Evolutionary conservation across 148 eudicot genomes (phyloP), one percentile per base, ranked within the genome.

Genomic region (Rhododendron kiyosumense): DNA sequence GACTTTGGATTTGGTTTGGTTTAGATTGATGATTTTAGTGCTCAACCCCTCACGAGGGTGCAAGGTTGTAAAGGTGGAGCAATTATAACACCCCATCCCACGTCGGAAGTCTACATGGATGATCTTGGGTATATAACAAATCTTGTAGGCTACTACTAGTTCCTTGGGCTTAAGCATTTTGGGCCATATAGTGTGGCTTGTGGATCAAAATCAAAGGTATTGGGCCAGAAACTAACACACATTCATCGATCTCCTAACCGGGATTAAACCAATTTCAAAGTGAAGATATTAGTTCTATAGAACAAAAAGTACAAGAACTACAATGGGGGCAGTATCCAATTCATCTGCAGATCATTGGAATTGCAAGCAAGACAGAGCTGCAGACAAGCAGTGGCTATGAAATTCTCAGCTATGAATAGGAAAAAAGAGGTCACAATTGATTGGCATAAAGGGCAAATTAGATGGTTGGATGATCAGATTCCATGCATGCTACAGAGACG

Each of bases 361-460:
- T 14, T 14, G 84, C 45, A 73, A 34, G 80, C 82, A 67, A 54
- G 75, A 22, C 76, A 79, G 24, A 14, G 12, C 30, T 85, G 24
- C 79, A 65, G 34, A 9, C 67, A 79, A 41, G 78, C 61, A 76
- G 69, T 15, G 51, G 24, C 86, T 67, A 86, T 43, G 11, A 81
- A 36, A 74, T 82, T 24, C 85, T 45, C 71, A 52, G n/a, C 41
- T n/a, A 13, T 8, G 9, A 69, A 48, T 12, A 13, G 32, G 59
- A 24, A 80, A 49, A 41, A 38, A 13, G 43, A 18, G 26, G 59
- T 7, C 20, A 46, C 22, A 59, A 74, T 15, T n/a, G 74, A 30
- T 83, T 65, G 30, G 34, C 14, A 59, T 67, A 30, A 45, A 38
- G 14, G 84, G 83, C 12, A 49, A 81, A 34, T 45, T 57, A 45